phyloP scores from a whole-genome alignment of 1,284 basidiomycete genomes.

The Cryptococcus deneoformans region DNA sequence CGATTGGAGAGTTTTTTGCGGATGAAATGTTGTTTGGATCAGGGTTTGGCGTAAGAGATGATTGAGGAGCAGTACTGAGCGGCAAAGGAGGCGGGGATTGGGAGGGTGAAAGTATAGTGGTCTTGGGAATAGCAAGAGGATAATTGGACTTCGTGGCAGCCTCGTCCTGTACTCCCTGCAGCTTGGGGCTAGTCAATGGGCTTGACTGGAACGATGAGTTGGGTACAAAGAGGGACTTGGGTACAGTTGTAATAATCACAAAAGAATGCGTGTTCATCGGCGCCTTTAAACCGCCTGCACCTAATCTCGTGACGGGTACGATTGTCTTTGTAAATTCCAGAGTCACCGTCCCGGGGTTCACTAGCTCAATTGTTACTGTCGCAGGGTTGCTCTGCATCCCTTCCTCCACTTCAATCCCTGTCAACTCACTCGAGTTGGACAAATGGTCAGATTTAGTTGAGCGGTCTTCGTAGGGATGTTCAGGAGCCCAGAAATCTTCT shows the following conservation, averaged over 20 bases:
- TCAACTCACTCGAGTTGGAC: background rate
- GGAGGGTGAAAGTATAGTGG: background rate
- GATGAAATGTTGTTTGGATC: background rate
- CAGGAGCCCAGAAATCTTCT: background rate
- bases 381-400: background rate
- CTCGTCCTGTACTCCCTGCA: too few relatives aligned
- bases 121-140: background rate
- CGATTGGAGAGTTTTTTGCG: conserved; percentile 13
- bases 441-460: conserved; percentile 1
- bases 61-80: too few relatives aligned
- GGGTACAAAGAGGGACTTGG: conserved; percentile 14
- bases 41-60: background rate
- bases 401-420: background rate
- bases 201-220: background rate
- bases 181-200: background rate
- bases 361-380: conserved; percentile 21
- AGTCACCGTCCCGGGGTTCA: conserved; percentile 15
- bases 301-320: conserved; percentile 22
- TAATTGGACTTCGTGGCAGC: too few relatives aligned
- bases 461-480: conserved; percentile 1
- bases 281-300: background rate
- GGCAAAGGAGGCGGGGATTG: background rate
- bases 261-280: conserved; percentile 26
- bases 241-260: conserved; percentile 33
- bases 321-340: conserved; percentile 35